Evolutionary conservation across 805 yeast genomes (phyloP).

Genomic region (Kodamaea lidongshanica): DNA sequence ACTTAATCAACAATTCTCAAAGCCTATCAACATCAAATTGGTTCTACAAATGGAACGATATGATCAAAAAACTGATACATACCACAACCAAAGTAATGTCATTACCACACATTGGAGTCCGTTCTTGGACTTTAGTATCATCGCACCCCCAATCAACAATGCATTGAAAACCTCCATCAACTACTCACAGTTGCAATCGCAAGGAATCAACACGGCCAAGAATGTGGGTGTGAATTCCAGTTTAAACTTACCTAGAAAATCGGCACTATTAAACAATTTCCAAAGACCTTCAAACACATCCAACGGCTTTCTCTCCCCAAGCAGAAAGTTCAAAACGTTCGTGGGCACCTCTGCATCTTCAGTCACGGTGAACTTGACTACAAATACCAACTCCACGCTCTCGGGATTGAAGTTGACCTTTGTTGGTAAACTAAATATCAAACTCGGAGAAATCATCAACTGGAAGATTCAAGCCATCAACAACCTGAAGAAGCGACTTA

Average conservation of each 20-base stretch:
- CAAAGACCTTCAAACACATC: conserved; percentile 14
- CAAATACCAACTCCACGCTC: conserved; percentile 22
- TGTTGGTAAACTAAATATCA: conserved; percentile 55
- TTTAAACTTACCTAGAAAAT: conserved; percentile 12
- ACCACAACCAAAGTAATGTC: conserved; percentile 18
- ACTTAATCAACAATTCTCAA: conserved; percentile 15
- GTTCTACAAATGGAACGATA: conserved; percentile 20
- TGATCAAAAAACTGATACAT: conserved; percentile 5
- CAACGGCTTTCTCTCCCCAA: conserved; percentile 2
- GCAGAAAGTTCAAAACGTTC: conserved; percentile 7
- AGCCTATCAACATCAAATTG: conserved; percentile 23
- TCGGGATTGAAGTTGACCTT: conserved; percentile 48
- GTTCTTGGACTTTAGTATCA: conserved; percentile 29
- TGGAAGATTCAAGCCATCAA: conserved; percentile 68
- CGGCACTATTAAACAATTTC: conserved; percentile 19
- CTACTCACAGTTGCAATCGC: conserved; percentile 19
- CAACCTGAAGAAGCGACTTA: conserved; percentile 44
- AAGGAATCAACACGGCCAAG: too few species aligned
- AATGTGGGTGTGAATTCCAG: background rate
- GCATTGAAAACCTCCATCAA: conserved; percentile 24
- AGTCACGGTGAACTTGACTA: conserved; percentile 32
- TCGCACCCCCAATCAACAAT: conserved; percentile 36
- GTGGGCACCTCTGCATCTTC: conserved; percentile 19
- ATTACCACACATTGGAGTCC: conserved; percentile 38
- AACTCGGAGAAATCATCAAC: conserved; percentile 52